Base-by-base conservation (phyloP, 768 basidiomycete species). In the Asterophora lycoperdoides region DNA sequence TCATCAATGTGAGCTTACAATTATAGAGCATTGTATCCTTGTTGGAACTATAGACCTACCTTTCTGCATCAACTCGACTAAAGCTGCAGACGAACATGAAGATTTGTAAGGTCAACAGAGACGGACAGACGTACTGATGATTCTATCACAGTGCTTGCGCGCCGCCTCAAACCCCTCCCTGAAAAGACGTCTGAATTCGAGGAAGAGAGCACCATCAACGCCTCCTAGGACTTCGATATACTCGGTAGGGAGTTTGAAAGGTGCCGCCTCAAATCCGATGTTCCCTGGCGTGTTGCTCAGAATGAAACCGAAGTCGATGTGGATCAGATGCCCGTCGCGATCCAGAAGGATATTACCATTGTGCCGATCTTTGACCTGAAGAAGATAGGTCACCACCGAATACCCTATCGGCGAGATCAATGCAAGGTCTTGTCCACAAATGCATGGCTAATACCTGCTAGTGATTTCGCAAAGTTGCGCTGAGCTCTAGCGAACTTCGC, bases 301-400 rank as follows among this genome's bases (percentile, higher is more conserved):
- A 77, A 98, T 95, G 72, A 98, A 98, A 2, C 96, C 96, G 64
- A 98, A 99, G 66, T 98, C 96, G 52, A 99, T 99, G 65, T 99
- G 91, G 41, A 96, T 86, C 18, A 96, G 74, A 58, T 94, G 94
- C 0, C 96, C 96, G 29, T 96, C 92, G 45, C 91, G 82, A 68
- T 98, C 96, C 40, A 99, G 72, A 5, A 99, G 79, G 46, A 99
- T 98, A 63, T 98, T 99, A 26, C 96, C 96, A 61, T 99, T 99
- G 63, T 99, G 96, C 10, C 96, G 82, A 66, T 99, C 96, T 68
- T 98, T 98, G 68, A 99, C 87, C 69, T 98, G 96, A 4, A 99
- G 80, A 7, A 98, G 81, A 68, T 89, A 97, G n/a, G 93, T 94
- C 33, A 97, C 84, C 41, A 98, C 73, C 2, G 95, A 97, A 65